phyloP scores from a whole-genome alignment of 306 rosid species.

The Rubus parviflorus region DNA sequence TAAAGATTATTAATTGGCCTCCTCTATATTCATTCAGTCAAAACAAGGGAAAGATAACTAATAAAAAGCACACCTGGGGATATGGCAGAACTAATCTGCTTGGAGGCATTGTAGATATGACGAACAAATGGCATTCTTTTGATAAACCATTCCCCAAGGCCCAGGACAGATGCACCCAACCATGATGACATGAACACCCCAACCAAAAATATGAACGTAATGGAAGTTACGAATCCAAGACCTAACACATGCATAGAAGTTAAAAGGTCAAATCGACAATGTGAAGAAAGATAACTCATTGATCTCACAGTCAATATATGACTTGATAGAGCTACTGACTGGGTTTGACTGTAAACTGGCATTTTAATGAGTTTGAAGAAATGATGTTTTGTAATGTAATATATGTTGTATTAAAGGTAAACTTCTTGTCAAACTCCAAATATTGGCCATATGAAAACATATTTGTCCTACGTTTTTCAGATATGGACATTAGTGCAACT shows the following conservation, averaged over 20 bases:
- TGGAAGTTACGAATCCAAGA: constrained; percentile 88
- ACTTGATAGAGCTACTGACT: not conserved
- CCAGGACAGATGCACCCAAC: constrained; percentile 91
- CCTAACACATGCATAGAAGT: constrained; percentile 45
- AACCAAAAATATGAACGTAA: constrained; percentile 79
- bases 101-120: constrained; percentile 87
- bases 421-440: not conserved
- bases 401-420: not conserved
- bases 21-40: constrained; percentile 12
- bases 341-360: not conserved
- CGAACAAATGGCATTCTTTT: constrained; percentile 93
- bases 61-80: constrained; percentile 67
- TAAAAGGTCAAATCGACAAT: not conserved
- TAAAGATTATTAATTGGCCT: constrained; percentile 18
- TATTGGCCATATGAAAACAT: not conserved
- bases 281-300: not conserved
- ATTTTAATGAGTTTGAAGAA: not conserved
- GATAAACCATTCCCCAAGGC: constrained; percentile 94
- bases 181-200: constrained; percentile 98
- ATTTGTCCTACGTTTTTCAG: not conserved
- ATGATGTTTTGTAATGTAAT: not conserved
- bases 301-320: not conserved
- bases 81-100: constrained; percentile 91
- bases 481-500: too few relatives aligned
- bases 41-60: constrained; percentile 2